These are phyloP conservation scores for Acer yangbiense DNA, from an alignment of 345 rosid genomes.

Conservation along the genomic window DNA sequence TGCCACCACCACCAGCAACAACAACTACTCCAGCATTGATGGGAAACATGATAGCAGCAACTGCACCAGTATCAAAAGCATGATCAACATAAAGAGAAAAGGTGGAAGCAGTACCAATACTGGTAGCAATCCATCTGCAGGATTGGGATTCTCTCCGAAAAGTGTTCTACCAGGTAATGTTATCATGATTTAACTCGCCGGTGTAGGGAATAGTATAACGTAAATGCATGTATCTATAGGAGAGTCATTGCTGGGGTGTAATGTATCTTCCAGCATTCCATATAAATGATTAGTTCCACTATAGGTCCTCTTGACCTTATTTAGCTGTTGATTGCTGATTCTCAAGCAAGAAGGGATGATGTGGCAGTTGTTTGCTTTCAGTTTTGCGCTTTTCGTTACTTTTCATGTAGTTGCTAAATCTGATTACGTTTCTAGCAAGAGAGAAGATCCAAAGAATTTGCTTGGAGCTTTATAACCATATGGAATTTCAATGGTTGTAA, in stretches of 20 bases:
- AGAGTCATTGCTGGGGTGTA: neutral
- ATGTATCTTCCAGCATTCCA: neutral
- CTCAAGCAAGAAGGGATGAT: neutral
- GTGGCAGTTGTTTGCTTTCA: neutral
- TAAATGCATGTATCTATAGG: neutral
- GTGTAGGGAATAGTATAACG: no score
- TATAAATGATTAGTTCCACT: neutral
- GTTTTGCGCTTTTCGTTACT: neutral
- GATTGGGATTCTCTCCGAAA: constrained; percentile 50
- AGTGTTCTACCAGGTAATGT: constrained; percentile 67
- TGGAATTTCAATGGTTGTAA: neutral
- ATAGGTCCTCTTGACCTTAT: neutral
- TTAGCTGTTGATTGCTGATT: neutral
- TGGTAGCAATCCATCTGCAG: constrained; percentile 27
- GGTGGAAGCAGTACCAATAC: constrained; percentile 12
- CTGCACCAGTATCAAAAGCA: constrained; percentile 8
- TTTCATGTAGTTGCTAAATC: no score
- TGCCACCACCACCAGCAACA: neutral
- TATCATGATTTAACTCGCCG: neutral
- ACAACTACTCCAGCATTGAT: constrained; percentile 11
- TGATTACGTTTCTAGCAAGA: neutral
- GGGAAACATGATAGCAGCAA: constrained; percentile 29
- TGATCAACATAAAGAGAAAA: constrained; percentile 17
- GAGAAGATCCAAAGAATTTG: neutral
- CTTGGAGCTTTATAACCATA: constrained; percentile 3